Percentiles rank a stretch among this genome's conserved stretches.
Conservation (phyloP, 257 asterid species). For the Fraxinus anomala region DNA sequence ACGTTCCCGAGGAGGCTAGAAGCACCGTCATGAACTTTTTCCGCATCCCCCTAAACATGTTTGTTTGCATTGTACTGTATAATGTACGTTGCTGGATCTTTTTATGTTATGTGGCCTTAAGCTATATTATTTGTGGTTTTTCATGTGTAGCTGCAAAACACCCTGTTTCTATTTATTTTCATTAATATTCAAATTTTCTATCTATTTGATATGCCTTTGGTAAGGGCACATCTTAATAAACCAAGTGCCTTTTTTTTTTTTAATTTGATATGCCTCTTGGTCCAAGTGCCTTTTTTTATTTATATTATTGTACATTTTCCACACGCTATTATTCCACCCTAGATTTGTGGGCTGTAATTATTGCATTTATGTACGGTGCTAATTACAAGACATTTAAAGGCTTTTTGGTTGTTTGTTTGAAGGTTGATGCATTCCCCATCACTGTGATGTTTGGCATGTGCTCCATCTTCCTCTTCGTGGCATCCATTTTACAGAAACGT, state of each 20-base stretch:
- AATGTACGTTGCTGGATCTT: conserved; percentile 36
- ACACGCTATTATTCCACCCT: not conserved
- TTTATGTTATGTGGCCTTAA: not conserved
- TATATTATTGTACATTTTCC: not conserved
- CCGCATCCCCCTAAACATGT: conserved; percentile 55
- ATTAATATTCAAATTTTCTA: not conserved
- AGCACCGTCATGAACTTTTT: conserved; percentile 61
- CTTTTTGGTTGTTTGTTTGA: conserved; percentile 5
- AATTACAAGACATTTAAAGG: not conserved
- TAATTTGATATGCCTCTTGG: not conserved
- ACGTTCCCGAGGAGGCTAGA: conserved; percentile 59
- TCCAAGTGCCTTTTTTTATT: not conserved
- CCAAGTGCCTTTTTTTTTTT: not conserved
- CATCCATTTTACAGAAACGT: conserved; percentile 53
- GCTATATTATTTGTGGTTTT: not conserved
- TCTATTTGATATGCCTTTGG: not conserved
- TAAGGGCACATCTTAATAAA: not conserved
- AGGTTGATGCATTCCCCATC: conserved; percentile 61
- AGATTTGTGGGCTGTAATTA: not conserved
- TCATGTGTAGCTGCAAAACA: not conserved
- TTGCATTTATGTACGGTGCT: not conserved
- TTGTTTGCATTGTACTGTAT: conserved; percentile 56
- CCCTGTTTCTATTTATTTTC: not conserved
- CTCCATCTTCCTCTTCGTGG: conserved; percentile 60
- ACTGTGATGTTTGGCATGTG: conserved; percentile 63